Conservation (phyloP, 208 protist genomes). For the Angomonas ambiguus region DNA sequence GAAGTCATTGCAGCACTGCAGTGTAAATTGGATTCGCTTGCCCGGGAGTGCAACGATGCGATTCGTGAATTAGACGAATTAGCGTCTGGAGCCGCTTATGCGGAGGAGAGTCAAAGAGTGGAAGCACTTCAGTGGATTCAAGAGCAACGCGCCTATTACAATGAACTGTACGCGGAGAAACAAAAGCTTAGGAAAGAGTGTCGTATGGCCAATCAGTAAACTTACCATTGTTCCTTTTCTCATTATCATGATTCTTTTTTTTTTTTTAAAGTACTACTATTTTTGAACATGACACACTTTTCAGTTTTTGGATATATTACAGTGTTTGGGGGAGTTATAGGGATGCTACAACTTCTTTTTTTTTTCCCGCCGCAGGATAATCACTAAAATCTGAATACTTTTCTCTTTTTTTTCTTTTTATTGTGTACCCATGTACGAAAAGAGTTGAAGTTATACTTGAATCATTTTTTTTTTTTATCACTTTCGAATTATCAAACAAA, state of each 20-base stretch:
- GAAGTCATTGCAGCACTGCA: slow-evolving; percentile 59
- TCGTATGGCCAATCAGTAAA: neutral
- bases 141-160: slow-evolving; percentile 64
- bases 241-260: no score
- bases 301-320: no score
- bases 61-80: slow-evolving; percentile 75
- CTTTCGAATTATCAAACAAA: slow-evolving; percentile 8
- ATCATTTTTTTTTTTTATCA: slow-evolving; percentile 10
- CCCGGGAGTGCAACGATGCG: slow-evolving; percentile 48
- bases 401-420: slow-evolving; percentile 4
- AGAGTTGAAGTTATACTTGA: neutral
- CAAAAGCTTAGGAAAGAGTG: slow-evolving; percentile 22
- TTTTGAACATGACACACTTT: no score
- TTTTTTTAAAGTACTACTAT: no score
- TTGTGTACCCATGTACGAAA: neutral
- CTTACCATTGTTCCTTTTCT: neutral
- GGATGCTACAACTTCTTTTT: no score
- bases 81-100: slow-evolving; percentile 49
- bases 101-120: slow-evolving; percentile 65
- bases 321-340: no score
- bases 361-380: no score
- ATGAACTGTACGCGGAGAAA: slow-evolving; percentile 38
- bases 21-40: slow-evolving; percentile 46
- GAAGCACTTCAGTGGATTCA: slow-evolving; percentile 66
- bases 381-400: no score